Conservation (phyloP, 768 basidiomycete species). For the Hydnum rufescens region DNA sequence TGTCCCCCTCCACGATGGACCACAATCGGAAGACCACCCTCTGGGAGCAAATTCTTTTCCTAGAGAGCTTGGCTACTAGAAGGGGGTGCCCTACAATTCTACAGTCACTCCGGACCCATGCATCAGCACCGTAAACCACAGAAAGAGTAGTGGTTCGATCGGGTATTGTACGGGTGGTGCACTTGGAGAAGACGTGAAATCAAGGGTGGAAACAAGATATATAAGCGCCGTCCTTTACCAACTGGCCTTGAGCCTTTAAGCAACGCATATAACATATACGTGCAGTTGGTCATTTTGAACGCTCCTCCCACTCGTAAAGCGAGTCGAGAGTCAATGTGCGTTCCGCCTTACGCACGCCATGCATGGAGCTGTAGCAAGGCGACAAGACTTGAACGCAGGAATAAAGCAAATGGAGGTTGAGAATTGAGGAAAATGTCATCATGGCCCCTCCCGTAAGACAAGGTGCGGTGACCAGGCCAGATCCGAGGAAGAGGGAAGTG, state of each 20-base stretch:
- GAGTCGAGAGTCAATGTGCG: slow-evolving; percentile 1
- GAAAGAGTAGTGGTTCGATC: not conserved
- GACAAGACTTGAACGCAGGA: slow-evolving; percentile 4
- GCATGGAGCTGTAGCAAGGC: not conserved
- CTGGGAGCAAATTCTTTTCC: not conserved
- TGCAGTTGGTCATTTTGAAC: slow-evolving; percentile 1
- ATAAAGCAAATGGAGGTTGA: slow-evolving; percentile 2
- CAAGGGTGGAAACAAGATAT: slow-evolving; percentile 3
- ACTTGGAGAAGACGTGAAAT: slow-evolving; percentile 3
- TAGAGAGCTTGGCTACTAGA: slow-evolving; percentile 6
- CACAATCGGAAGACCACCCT: slow-evolving; percentile 10
- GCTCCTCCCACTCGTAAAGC: not conserved
- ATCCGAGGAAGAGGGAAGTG: slow-evolving; percentile 1
- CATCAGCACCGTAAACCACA: not conserved
- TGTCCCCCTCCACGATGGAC: slow-evolving; percentile 1
- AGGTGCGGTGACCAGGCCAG: not conserved
- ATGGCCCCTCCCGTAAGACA: not conserved
- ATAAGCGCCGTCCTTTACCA: slow-evolving; percentile 10
- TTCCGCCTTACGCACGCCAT: slow-evolving; percentile 9
- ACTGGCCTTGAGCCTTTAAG: slow-evolving; percentile 4
- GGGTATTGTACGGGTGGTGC: not conserved
- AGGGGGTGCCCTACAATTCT: not conserved
- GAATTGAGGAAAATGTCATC: slow-evolving; percentile 3
- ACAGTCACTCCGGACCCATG: not conserved
- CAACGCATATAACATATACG: slow-evolving; percentile 5